Conservation (phyloP, 768 basidiomycete species). For the Austroboletus eburneus region DNA sequence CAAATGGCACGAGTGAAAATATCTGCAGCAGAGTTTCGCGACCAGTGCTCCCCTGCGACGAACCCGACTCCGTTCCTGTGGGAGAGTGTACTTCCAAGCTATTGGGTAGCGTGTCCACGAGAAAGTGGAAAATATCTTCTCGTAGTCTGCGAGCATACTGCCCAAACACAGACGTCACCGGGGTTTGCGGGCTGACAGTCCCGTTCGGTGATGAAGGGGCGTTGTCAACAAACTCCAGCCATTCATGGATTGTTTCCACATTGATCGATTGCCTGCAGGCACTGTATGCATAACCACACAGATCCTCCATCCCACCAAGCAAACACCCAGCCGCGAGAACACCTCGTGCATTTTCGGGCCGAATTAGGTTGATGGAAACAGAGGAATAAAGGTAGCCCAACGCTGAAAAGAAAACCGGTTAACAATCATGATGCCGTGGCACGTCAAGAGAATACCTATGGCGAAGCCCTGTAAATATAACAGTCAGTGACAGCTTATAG, state of each 20-base stretch:
- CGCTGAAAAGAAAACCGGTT: constrained; percentile 39
- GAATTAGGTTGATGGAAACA: constrained; percentile 62
- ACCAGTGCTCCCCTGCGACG: constrained; percentile 38
- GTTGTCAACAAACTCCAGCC: constrained; percentile 73
- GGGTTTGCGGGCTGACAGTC: constrained; percentile 39
- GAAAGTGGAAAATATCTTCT: constrained; percentile 76
- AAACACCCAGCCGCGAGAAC: constrained; percentile 83
- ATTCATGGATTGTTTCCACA: constrained; percentile 67
- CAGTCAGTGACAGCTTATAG: constrained; percentile 13
- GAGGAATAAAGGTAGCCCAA: constrained; percentile 80
- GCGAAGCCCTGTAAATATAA: constrained; percentile 56
- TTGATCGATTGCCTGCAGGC: constrained; percentile 73
- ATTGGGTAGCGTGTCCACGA: constrained; percentile 70
- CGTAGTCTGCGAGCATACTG: constrained; percentile 70
- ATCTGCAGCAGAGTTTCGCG: constrained; percentile 70
- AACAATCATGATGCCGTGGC: constrained; percentile 15
- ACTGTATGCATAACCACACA: constrained; percentile 75
- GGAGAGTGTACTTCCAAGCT: constrained; percentile 51
- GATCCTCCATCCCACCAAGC: constrained; percentile 83
- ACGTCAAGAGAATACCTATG: constrained; percentile 47
- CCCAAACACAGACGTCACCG: constrained; percentile 62
- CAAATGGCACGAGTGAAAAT: constrained; percentile 80
- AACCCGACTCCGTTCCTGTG: constrained; percentile 34
- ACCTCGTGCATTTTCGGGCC: constrained; percentile 75
- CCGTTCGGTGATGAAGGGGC: constrained; percentile 49